phyloP scores from a whole-genome alignment of 2,329 filamentous ascomycete genomes.

The Colletotrichum lentis region DNA sequence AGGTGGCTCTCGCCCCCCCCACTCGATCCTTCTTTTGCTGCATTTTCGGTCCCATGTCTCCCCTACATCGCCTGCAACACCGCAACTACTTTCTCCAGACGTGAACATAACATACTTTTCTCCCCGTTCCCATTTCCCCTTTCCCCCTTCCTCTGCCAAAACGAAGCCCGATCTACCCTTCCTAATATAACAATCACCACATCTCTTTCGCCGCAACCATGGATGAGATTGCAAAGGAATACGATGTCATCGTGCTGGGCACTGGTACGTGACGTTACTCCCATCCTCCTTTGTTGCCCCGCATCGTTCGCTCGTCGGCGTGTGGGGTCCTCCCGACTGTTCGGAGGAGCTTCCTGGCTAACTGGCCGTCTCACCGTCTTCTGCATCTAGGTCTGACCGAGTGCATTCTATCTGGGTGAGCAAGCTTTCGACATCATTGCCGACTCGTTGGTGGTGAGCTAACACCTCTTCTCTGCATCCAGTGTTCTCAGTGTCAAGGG shows the following conservation, averaged over 20 bases:
- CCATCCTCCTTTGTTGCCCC: slow-evolving; percentile 39
- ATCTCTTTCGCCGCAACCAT: slow-evolving; percentile 61
- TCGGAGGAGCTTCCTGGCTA: slow-evolving; percentile 41
- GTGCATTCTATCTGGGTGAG: slow-evolving; percentile 97
- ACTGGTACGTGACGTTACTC: slow-evolving; percentile 73
- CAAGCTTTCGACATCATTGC: slow-evolving; percentile 19
- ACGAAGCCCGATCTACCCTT: slow-evolving; percentile 17
- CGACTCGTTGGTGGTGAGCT: neutral
- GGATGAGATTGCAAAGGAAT: slow-evolving; percentile 98
- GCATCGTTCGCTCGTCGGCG: slow-evolving; percentile 40
- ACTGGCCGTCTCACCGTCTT: slow-evolving; percentile 43
- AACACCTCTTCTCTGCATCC: slow-evolving; percentile 37
- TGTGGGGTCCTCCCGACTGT: slow-evolving; percentile 38
- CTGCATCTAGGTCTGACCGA: slow-evolving; percentile 81
- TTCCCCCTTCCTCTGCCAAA: slow-evolving; percentile 25
- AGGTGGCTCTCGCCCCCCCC: slow-evolving; percentile 34
- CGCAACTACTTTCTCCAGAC: slow-evolving; percentile 36
- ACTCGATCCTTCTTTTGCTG: slow-evolving; percentile 34
- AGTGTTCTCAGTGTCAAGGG: slow-evolving; percentile 98
- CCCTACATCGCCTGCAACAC: slow-evolving; percentile 24
- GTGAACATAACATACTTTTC: slow-evolving; percentile 22
- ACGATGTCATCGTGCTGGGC: slow-evolving; percentile 98
- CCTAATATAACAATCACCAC: slow-evolving; percentile 13
- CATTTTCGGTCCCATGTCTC: slow-evolving; percentile 36
- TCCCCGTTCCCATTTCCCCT: slow-evolving; percentile 21